These are phyloP conservation scores for Aspergillus persii DNA, from an alignment of 2,329 filamentous ascomycete species.

Conservation along the genomic window DNA sequence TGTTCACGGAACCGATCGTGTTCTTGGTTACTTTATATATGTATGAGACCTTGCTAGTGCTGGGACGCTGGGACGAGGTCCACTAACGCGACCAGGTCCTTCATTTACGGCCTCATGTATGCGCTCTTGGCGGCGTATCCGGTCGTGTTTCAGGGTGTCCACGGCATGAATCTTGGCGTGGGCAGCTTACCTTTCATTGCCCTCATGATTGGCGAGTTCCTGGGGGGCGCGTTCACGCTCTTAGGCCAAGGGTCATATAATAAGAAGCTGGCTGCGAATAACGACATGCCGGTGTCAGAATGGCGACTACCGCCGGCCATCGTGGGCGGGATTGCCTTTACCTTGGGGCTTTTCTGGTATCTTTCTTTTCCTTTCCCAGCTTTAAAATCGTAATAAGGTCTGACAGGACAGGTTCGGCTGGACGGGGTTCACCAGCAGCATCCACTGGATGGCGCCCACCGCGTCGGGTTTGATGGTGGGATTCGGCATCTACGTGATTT, in stretches of 20 bases:
- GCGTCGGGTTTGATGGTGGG: constrained; percentile 31
- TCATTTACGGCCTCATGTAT: constrained; percentile 31
- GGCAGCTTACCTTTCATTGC: constrained; percentile 29
- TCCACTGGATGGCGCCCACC: constrained; percentile 38
- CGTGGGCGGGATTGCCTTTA: constrained; percentile 32
- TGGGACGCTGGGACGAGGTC: no score
- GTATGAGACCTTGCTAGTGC: not conserved
- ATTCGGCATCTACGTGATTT: constrained; percentile 34
- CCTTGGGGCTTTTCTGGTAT: constrained; percentile 37
- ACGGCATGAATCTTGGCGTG: constrained; percentile 27
- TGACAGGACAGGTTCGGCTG: constrained; percentile 26
- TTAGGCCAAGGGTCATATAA: constrained; percentile 25
- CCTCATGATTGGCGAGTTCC: constrained; percentile 30
- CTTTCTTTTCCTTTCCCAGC: not conserved
- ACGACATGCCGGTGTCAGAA: constrained; percentile 31
- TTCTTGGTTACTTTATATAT: constrained; percentile 27
- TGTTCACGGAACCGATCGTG: constrained; percentile 42
- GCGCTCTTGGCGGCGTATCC: constrained; percentile 30
- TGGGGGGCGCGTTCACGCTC: constrained; percentile 27
- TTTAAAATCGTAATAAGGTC: not conserved
- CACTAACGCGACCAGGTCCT: constrained; percentile 20
- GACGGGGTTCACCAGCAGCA: constrained; percentile 31
- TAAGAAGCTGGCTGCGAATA: constrained; percentile 30
- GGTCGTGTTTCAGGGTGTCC: constrained; percentile 25
- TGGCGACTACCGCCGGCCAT: constrained; percentile 33